Evolutionary conservation across 176 grass and related monocot species (phyloP), one percentile per base, ranked within the genome.

Genomic region (Ensete glaucum): DNA sequence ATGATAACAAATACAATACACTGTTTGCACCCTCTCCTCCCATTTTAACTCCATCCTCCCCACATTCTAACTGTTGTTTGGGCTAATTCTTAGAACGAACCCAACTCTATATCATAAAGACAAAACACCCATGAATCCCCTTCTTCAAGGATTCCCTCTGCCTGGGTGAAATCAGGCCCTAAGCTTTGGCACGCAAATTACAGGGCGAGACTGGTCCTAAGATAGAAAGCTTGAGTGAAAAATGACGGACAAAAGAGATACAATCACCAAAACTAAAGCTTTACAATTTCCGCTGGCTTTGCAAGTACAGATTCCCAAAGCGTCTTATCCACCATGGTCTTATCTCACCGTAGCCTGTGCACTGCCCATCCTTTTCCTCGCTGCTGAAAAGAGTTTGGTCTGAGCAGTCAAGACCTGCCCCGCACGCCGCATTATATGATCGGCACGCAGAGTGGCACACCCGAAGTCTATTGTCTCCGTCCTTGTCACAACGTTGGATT

Each of bases 301-400:
- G 81, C 59, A 27, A 64, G 81, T 81, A 89, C 80, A 94, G 77
- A 84, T 75, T 85, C 59, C 77, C 11, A 53, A 83, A 65, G 77
- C 69, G 82, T 27, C 82, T 85, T 70, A 99, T 66, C 96, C 96
- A 99, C 88, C 89, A 91, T 21, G 88, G 90, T 64, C 82, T 93
- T 81, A 80, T 89, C 60, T 95, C 96, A 10, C 91, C 96, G 43
- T 91, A 99, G 75, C 96, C 96, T 48, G 96, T 99, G 82, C 96
- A 99, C 19, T 92, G 86, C n/a, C 84, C 86, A 43, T 90, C 90
- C 82, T 85, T 89, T 53, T 86, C 91, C 82, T 88, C 88, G 70
- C 92, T 99, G 84, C 96, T 99, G 84, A 99, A 99, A 58, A 99
- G 88, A 62, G 96, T 99, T 86, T 91, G 96, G 71, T 99, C 96